phyloP scores from a whole-genome alignment of 2,329 filamentous ascomycete species.

The Gaeumannomyces tritici region DNA sequence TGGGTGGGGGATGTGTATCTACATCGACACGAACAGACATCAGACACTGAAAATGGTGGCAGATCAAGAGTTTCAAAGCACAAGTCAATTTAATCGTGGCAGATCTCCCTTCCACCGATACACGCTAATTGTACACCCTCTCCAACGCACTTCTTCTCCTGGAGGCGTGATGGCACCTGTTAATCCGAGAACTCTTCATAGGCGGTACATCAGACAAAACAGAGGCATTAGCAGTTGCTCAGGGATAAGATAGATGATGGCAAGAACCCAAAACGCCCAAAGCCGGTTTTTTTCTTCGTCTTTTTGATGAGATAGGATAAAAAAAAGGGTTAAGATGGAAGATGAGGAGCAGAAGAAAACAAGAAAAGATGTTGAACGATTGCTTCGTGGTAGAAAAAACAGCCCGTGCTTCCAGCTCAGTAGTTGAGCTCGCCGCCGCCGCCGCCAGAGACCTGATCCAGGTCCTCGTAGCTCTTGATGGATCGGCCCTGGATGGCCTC shows the following conservation, averaged over 20 bases:
- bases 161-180: neutral
- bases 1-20: neutral
- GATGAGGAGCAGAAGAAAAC: neutral
- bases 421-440: slow-evolving; percentile 87
- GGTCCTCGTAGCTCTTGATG: slow-evolving; percentile 93
- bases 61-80: too few species aligned
- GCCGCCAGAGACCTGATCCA: slow-evolving; percentile 72
- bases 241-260: neutral
- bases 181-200: neutral
- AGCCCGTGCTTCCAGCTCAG: slow-evolving; percentile 27
- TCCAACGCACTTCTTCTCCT: neutral
- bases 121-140: neutral
- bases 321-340: neutral
- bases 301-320: neutral
- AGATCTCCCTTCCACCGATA: neutral
- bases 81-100: neutral
- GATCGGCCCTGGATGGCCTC: slow-evolving; percentile 90
- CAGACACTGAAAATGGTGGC: too few species aligned
- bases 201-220: neutral
- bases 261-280: neutral
- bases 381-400: neutral
- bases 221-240: neutral
- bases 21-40: too few species aligned
- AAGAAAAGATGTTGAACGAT: neutral
- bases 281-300: too few species aligned